phyloP scores from a whole-genome alignment of 2,329 filamentous ascomycete species.

The Teratosphaeriaceae sp. region DNA sequence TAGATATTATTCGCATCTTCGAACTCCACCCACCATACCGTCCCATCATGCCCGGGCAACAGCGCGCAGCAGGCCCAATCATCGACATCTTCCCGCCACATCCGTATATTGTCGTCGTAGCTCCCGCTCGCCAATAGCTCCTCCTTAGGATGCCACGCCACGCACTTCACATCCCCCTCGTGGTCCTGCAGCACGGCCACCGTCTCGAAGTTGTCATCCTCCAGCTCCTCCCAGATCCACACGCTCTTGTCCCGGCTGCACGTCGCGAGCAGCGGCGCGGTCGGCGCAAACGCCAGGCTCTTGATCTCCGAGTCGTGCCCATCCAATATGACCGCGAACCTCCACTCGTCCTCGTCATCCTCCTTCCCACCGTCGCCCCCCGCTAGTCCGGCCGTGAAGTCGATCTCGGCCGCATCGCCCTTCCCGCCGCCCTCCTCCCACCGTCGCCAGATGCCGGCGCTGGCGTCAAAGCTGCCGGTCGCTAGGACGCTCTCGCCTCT shows the following conservation, averaged over 20 bases:
- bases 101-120: constrained; percentile 84
- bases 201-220: constrained; percentile 94
- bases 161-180: constrained; percentile 88
- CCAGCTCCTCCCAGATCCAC: constrained; percentile 98
- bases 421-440: constrained; percentile 51
- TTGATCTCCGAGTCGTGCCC: constrained; percentile 95
- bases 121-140: constrained; percentile 81
- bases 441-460: constrained; percentile 62
- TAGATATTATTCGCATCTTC: constrained; percentile 39
- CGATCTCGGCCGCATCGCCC: constrained; percentile 18
- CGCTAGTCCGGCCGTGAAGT: constrained; percentile 28
- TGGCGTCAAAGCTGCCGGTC: constrained; percentile 89
- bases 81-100: constrained; percentile 87
- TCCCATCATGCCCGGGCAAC: constrained; percentile 72
- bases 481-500: constrained; percentile 68
- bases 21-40: constrained; percentile 82
- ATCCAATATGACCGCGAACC: constrained; percentile 84
- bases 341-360: constrained; percentile 75
- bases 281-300: constrained; percentile 65
- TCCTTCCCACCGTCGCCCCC: constrained; percentile 32
- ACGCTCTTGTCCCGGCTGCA: constrained; percentile 90
- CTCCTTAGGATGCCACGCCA: constrained; percentile 79
- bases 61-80: constrained; percentile 90
- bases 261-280: constrained; percentile 74
- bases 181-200: constrained; percentile 93